phyloP scores from a whole-genome alignment of 176 grass and related monocot genomes.

The Pharus latifolius region DNA sequence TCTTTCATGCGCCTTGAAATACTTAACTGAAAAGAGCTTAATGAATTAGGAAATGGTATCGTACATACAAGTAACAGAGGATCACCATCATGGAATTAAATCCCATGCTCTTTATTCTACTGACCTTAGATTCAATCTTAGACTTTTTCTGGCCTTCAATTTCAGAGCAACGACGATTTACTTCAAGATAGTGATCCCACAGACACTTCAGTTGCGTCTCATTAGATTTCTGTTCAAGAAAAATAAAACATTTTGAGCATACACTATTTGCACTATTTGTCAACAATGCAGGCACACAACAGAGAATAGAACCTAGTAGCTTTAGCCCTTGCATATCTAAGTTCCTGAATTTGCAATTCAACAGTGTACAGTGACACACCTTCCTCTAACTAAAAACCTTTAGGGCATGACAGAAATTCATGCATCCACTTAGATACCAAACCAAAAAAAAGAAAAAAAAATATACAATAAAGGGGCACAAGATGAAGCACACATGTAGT shows the following conservation, averaged over 20 bases:
- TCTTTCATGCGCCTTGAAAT: constrained; percentile 66
- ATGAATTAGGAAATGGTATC: constrained; percentile 7
- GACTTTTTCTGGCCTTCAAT: constrained; percentile 63
- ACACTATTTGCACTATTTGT: too few relatives aligned
- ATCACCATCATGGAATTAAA: background rate
- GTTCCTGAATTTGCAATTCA: background rate
- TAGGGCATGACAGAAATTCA: background rate
- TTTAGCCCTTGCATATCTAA: background rate
- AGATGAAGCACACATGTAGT: background rate
- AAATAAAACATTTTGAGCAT: constrained; percentile 1
- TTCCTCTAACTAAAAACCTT: background rate
- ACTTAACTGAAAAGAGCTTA: constrained; percentile 44
- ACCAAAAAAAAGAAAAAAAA: constrained; percentile 8
- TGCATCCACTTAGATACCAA: constrained; percentile 11
- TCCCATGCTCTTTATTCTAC: constrained; percentile 14
- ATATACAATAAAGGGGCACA: background rate
- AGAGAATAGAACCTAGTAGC: background rate
- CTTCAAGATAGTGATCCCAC: constrained; percentile 52
- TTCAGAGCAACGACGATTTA: constrained; percentile 59
- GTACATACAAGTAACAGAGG: background rate
- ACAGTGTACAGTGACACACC: background rate
- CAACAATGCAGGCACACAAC: constrained; percentile 5
- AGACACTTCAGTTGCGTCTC: constrained; percentile 56
- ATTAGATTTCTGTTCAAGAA: constrained; percentile 66
- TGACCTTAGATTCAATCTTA: constrained; percentile 67